Conservation (phyloP, 768 basidiomycete genomes). For the Rhodosporidiobolus odoratus region DNA sequence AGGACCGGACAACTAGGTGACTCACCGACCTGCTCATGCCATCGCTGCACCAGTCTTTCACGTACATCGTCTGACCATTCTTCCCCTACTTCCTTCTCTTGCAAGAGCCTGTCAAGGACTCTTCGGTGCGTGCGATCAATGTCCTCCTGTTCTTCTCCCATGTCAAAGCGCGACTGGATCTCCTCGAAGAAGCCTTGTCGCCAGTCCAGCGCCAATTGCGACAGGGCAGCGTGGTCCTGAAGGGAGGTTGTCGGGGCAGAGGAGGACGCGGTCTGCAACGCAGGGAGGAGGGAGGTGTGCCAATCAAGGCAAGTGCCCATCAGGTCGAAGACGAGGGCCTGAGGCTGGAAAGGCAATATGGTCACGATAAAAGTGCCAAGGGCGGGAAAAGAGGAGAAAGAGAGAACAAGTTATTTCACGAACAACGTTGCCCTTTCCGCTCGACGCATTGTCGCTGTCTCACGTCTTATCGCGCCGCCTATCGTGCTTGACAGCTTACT, state of each 20-base stretch:
- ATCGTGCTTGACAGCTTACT: too few relatives aligned
- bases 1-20: too few relatives aligned
- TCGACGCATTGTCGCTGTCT: too few relatives aligned
- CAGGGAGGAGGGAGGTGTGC: too few relatives aligned
- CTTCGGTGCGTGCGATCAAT: not conserved
- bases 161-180: not conserved
- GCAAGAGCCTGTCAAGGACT: not conserved
- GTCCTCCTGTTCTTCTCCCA: not conserved
- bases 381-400: not conserved
- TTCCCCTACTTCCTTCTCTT: not conserved
- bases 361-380: not conserved
- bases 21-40: too few relatives aligned
- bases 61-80: not conserved
- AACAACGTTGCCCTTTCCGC: too few relatives aligned
- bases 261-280: too few relatives aligned
- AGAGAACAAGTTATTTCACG: not conserved
- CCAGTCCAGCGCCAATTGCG: not conserved
- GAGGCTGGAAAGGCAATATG: not conserved
- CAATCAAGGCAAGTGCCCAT: too few relatives aligned
- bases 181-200: not conserved
- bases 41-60: not conserved
- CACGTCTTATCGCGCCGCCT: too few relatives aligned
- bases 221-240: not conserved
- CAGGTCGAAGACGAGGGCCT: not conserved
- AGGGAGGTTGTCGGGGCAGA: too few relatives aligned